Evolutionary conservation across 2,329 filamentous ascomycete genomes (phyloP).

Genomic region (Metarhizium robertsii): DNA sequence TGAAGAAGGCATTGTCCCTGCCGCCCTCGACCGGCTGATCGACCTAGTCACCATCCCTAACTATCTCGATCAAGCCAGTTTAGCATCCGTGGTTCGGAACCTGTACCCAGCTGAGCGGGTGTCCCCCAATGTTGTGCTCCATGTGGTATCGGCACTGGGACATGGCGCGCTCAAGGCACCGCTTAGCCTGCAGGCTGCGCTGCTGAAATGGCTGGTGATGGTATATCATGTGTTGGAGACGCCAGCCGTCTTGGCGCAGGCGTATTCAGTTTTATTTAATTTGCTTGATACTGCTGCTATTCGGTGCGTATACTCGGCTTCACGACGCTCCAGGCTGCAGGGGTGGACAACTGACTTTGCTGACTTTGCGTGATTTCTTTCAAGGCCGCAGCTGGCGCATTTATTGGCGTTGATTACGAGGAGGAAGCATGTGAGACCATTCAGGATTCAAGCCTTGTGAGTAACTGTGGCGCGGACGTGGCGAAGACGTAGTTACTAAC

Average conservation of each 20-base stretch:
- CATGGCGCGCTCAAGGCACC: conserved; percentile 69
- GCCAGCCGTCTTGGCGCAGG: conserved; percentile 51
- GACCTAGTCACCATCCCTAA: conserved; percentile 57
- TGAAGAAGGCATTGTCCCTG: conserved; percentile 55
- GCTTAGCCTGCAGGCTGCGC: conserved; percentile 56
- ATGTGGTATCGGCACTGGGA: conserved; percentile 64
- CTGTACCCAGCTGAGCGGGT: conserved; percentile 65
- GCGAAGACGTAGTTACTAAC: not conserved
- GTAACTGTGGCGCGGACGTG: conserved; percentile 14
- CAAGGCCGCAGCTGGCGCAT: conserved; percentile 58
- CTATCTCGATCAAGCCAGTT: conserved; percentile 66
- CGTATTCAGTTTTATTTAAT: conserved; percentile 72
- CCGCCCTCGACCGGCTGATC: conserved; percentile 53
- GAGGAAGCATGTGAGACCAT: conserved; percentile 74
- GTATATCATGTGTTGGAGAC: conserved; percentile 63
- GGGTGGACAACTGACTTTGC: not conserved
- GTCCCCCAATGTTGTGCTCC: conserved; percentile 49
- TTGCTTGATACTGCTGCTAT: conserved; percentile 72
- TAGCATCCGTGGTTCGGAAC: conserved; percentile 59
- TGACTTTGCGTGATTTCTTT: not conserved
- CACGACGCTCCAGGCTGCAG: not conserved
- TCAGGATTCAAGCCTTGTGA: conserved; percentile 69
- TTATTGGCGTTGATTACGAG: conserved; percentile 70
- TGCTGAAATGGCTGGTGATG: conserved; percentile 72
- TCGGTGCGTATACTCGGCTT: conserved; percentile 33